phyloP scores from a whole-genome alignment of 176 grass and related monocot species.

The Bonia amplexicaulis region DNA sequence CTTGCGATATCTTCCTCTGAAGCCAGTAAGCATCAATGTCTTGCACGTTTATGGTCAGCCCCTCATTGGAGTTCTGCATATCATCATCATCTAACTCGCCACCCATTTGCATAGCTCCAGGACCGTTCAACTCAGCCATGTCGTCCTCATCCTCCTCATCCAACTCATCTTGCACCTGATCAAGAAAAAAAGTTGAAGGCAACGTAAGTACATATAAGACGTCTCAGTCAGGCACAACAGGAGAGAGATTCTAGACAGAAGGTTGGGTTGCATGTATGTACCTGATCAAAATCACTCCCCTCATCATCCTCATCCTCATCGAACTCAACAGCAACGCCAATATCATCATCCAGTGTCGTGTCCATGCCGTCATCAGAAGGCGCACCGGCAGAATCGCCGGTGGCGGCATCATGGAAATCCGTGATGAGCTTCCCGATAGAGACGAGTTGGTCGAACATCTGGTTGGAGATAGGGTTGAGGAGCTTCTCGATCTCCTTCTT shows the following conservation, averaged over 20 bases:
- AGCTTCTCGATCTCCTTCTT: constrained; percentile 97
- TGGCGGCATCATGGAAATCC: constrained; percentile 59
- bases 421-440: constrained; percentile 80
- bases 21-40: constrained; percentile 99
- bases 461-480: constrained; percentile 63
- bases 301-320: constrained; percentile 87
- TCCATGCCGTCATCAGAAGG: constrained; percentile 46
- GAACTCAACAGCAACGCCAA: constrained; percentile 87
- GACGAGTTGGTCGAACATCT: constrained; percentile 79
- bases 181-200: background rate
- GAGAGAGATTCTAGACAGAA: background rate
- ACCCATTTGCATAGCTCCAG: constrained; percentile 83
- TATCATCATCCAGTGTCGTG: constrained; percentile 61
- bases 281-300: constrained; percentile 92
- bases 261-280: background rate
- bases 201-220: background rate
- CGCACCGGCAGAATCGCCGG: background rate
- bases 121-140: constrained; percentile 41
- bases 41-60: constrained; percentile 72
- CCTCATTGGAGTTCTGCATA: constrained; percentile 57
- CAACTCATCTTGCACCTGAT: constrained; percentile 90
- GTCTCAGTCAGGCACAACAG: background rate
- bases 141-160: constrained; percentile 79
- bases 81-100: constrained; percentile 71
- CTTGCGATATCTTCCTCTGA: constrained; percentile 87